phyloP scores from a whole-genome alignment of 139 green algal genomes.

The Closterium sp. region DNA sequence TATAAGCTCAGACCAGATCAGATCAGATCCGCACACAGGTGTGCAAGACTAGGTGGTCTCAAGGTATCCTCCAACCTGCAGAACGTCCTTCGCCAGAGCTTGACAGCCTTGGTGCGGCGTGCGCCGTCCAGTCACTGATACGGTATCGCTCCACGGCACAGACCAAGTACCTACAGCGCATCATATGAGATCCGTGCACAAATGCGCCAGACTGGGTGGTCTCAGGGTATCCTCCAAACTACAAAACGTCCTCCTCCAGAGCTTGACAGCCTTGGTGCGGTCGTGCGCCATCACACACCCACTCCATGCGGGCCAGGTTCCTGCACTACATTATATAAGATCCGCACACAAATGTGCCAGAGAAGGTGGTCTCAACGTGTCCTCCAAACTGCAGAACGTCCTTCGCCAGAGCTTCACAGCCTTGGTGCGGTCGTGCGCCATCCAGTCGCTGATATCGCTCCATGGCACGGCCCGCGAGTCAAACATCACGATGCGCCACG shows the following conservation, averaged over 20 bases:
- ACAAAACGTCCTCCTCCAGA: constrained; percentile 30
- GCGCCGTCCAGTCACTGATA: constrained; percentile 30
- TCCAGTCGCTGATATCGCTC: constrained; percentile 28
- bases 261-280: constrained; percentile 33
- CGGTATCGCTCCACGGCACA: constrained; percentile 30
- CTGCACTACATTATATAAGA: constrained; percentile 17
- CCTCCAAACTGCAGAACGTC: constrained; percentile 39
- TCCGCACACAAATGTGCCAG: constrained; percentile 27
- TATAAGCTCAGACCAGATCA: neutral
- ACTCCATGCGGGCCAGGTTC: neutral
- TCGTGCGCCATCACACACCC: constrained; percentile 20
- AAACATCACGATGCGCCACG: constrained; percentile 32
- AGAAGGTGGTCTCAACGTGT: neutral
- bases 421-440: constrained; percentile 33
- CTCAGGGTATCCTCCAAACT: constrained; percentile 15
- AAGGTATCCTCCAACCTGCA: constrained; percentile 34
- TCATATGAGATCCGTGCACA: constrained; percentile 17
- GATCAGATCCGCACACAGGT: constrained; percentile 29
- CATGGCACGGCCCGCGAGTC: constrained; percentile 24
- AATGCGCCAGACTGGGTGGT: neutral
- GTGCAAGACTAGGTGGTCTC: constrained; percentile 1
- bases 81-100: constrained; percentile 30
- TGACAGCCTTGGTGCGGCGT: constrained; percentile 35
- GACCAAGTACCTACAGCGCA: no score
- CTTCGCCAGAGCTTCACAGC: constrained; percentile 35